These are phyloP conservation scores for Huiozyma sinensis DNA, from an alignment of 805 yeast species.

Conservation along the genomic window DNA sequence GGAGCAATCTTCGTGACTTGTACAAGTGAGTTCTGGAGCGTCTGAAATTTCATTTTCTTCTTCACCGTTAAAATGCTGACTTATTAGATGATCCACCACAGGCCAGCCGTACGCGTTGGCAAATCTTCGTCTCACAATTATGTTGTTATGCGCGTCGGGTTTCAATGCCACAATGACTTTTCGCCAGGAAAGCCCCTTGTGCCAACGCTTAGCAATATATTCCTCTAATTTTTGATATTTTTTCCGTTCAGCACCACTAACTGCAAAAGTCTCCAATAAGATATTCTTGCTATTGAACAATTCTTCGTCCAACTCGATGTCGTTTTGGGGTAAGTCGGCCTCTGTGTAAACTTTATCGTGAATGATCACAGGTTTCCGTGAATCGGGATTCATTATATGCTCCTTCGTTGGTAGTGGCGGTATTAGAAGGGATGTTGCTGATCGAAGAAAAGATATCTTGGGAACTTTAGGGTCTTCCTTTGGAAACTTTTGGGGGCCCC, in stretches of 20 bases:
- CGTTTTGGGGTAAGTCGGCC: slow-evolving; percentile 35
- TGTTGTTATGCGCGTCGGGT: slow-evolving; percentile 94
- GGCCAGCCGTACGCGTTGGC: slow-evolving; percentile 86
- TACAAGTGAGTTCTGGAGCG: neutral
- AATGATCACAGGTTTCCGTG: slow-evolving; percentile 47
- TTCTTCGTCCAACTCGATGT: slow-evolving; percentile 6
- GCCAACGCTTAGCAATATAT: slow-evolving; percentile 84
- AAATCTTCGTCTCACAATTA: slow-evolving; percentile 77
- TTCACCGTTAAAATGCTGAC: slow-evolving; percentile 41
- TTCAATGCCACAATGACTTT: slow-evolving; percentile 76
- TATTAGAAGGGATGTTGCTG: slow-evolving; percentile 53
- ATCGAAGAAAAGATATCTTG: slow-evolving; percentile 55
- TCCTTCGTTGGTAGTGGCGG: slow-evolving; percentile 61
- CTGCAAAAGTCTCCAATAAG: slow-evolving; percentile 27
- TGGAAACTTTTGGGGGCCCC: slow-evolving; percentile 25
- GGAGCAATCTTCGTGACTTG: neutral
- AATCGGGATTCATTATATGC: slow-evolving; percentile 52
- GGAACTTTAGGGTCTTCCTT: slow-evolving; percentile 34
- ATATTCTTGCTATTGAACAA: slow-evolving; percentile 16
- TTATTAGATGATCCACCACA: slow-evolving; percentile 54
- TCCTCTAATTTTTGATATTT: slow-evolving; percentile 65
- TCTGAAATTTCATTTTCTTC: neutral
- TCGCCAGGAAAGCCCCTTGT: slow-evolving; percentile 74
- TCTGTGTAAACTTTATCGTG: slow-evolving; percentile 59
- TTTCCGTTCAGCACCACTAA: slow-evolving; percentile 40